Conservation (phyloP, 2,329 filamentous ascomycete genomes). For the Arthrobotrys sphaeroides region DNA sequence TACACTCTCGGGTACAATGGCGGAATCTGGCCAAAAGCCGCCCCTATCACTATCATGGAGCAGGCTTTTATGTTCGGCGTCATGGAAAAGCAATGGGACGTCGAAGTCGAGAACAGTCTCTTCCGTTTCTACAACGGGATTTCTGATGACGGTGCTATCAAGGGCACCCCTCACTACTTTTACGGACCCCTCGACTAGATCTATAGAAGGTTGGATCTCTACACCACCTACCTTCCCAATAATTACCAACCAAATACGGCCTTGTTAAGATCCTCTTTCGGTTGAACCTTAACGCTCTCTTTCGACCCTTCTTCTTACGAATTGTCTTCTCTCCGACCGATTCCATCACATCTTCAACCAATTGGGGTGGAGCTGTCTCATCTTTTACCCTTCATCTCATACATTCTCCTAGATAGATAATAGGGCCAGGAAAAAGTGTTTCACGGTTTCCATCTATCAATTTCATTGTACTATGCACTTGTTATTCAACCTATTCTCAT, state of each 20-base stretch:
- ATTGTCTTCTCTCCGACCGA: neutral
- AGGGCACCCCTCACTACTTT: slow-evolving; percentile 1
- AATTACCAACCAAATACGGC: too few relatives aligned
- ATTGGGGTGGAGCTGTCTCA: neutral
- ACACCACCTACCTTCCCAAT: too few relatives aligned
- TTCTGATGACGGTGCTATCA: slow-evolving; percentile 13
- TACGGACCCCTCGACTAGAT: neutral
- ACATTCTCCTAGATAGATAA: neutral
- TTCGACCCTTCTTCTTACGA: too few relatives aligned
- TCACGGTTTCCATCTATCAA: neutral
- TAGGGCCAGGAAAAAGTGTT: neutral
- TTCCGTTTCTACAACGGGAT: slow-evolving; percentile 17
- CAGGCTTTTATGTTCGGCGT: slow-evolving; percentile 29
- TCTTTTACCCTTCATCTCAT: neutral
- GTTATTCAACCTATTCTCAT: too few relatives aligned
- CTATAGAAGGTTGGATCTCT: too few relatives aligned
- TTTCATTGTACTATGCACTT: neutral
- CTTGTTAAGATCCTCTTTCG: too few relatives aligned
- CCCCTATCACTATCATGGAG: neutral
- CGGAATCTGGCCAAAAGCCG: neutral
- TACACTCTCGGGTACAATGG: slow-evolving; percentile 24
- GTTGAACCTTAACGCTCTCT: too few relatives aligned
- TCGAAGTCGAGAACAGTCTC: slow-evolving; percentile 4
- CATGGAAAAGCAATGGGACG: slow-evolving; percentile 26
- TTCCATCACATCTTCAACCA: neutral